phyloP scores from a whole-genome alignment of 1,284 basidiomycete species.

The Cutaneotrichosporon sp. region DNA sequence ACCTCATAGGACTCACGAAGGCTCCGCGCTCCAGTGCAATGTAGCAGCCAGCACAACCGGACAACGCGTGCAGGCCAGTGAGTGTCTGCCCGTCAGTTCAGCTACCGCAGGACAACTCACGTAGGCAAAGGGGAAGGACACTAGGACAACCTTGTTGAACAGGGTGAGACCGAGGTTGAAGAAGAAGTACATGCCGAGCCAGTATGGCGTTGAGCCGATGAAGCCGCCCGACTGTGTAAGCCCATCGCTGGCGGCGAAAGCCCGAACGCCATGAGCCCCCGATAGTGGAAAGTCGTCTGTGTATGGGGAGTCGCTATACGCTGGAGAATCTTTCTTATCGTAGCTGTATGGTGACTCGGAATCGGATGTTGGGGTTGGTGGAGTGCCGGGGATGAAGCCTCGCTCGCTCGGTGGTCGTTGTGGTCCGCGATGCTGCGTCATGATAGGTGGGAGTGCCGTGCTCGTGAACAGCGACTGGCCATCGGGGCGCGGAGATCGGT shows the following conservation, averaged over 20 bases:
- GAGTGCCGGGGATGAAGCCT: slow-evolving; percentile 1
- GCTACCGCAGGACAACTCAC: slow-evolving; percentile 32
- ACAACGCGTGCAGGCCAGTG: slow-evolving; percentile 79
- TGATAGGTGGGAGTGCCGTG: background rate
- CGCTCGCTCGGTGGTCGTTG: too few species aligned
- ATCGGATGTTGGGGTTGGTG: background rate
- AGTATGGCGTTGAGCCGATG: slow-evolving; percentile 49
- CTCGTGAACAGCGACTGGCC: background rate
- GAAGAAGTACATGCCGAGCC: slow-evolving; percentile 75
- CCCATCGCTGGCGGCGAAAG: background rate
- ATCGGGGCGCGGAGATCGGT: background rate
- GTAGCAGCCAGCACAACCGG: slow-evolving; percentile 72
- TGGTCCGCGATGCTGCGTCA: background rate
- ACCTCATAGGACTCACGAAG: slow-evolving; percentile 53
- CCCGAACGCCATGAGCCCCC: background rate
- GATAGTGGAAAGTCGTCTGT: background rate
- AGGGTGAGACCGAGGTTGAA: slow-evolving; percentile 86
- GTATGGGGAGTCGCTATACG: slow-evolving; percentile 7
- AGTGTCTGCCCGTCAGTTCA: slow-evolving; percentile 53
- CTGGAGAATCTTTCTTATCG: slow-evolving; percentile 7
- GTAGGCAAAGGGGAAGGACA: slow-evolving; percentile 87
- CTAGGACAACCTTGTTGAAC: slow-evolving; percentile 85
- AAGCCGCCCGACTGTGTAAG: slow-evolving; percentile 8
- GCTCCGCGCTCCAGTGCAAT: slow-evolving; percentile 58
- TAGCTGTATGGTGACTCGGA: background rate